Conservation (phyloP, 2,329 filamentous ascomycete species). For the Bimuria novae-zelandiae region DNA sequence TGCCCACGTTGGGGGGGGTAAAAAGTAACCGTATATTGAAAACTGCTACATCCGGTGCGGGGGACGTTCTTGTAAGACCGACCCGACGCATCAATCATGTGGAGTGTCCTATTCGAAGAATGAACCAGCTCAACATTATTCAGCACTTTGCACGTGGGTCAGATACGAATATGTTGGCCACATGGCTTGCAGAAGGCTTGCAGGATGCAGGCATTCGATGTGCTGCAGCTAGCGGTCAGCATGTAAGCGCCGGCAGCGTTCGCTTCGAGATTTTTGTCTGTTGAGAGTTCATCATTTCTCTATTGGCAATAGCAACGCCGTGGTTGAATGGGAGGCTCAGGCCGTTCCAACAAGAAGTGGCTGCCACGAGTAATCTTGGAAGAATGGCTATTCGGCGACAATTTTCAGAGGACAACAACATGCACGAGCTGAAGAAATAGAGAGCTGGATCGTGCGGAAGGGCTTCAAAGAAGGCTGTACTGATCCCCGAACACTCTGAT, state of each 20-base stretch:
- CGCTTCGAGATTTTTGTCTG: too few species aligned
- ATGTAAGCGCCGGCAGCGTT: too few species aligned
- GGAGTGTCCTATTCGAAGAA: not conserved
- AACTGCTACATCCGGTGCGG: not conserved
- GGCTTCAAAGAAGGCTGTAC: not conserved
- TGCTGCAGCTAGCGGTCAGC: too few species aligned
- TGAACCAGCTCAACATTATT: not conserved
- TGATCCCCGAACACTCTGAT: not conserved
- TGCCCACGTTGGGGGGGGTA: conserved; percentile 4
- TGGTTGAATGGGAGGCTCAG: not conserved
- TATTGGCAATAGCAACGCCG: conserved; percentile 1
- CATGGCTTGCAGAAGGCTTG: too few species aligned
- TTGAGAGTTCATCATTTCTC: too few species aligned
- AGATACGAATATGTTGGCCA: too few species aligned
- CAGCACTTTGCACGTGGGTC: not conserved
- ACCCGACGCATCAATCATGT: not conserved
- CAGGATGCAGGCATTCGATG: too few species aligned
- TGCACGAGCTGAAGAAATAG: too few species aligned
- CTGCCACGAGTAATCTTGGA: conserved; percentile 4
- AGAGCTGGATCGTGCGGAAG: not conserved
- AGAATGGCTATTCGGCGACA: not conserved
- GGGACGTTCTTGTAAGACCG: not conserved
- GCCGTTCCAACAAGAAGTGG: conserved; percentile 1
- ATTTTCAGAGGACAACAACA: not conserved
- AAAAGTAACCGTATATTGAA: conserved; percentile 6